Evolutionary conservation across 441 rosid genomes (phyloP).

Genomic region (Isatis lusitanica): DNA sequence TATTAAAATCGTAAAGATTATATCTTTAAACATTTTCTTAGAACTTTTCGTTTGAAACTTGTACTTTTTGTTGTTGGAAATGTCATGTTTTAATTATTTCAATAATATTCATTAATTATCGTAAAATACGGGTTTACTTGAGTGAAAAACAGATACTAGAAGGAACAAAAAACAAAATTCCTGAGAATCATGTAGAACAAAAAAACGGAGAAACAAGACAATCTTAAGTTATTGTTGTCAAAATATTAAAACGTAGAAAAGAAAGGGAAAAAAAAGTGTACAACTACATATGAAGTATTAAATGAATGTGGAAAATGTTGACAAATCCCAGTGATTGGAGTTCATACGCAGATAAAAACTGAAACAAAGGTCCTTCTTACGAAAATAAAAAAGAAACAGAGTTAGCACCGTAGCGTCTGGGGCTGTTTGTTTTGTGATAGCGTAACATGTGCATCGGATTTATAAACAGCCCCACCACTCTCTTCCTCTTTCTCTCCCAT

Average conservation of each 20-base stretch:
- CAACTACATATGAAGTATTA: neutral
- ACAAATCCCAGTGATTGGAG: neutral
- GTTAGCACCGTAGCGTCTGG: constrained; percentile 22
- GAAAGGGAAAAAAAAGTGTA: neutral
- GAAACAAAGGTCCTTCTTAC: constrained; percentile 12
- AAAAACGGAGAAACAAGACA: neutral
- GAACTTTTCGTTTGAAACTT: neutral
- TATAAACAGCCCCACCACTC: constrained; percentile 26
- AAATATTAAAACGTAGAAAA: neutral
- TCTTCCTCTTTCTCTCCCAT: constrained; percentile 8
- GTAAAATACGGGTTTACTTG: neutral
- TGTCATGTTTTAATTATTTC: neutral
- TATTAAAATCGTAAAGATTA: neutral
- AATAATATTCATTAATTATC: neutral
- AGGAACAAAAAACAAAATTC: neutral
- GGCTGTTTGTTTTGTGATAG: constrained; percentile 8
- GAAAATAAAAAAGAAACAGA: neutral
- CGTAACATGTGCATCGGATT: constrained; percentile 32
- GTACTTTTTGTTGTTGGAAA: neutral
- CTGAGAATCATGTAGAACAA: neutral
- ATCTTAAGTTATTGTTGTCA: neutral
- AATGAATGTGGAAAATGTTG: neutral
- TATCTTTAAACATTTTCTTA: no score
- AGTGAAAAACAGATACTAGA: neutral
- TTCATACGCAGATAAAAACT: neutral